Base-by-base conservation (phyloP, 1,284 basidiomycete species). In the Ustilago tritici region DNA sequence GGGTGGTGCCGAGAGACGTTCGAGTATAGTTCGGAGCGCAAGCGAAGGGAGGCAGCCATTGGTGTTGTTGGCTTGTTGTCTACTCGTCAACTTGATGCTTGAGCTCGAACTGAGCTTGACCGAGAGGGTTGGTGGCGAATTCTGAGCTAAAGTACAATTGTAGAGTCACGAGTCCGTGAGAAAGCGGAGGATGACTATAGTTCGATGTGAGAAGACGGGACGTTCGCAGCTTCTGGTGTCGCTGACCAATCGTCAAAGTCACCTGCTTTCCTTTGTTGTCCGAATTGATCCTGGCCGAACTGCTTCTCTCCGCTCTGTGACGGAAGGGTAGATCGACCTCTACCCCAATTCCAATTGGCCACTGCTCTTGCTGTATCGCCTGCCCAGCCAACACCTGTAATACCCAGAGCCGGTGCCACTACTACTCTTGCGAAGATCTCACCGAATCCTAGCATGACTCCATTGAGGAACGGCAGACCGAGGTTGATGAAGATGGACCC, bases 391-490 rank as follows among this genome's bases (percentile, higher is more conserved):
- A 74, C 64, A 35, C 76, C 68, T 4, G 70, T 70, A 50, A 82
- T 68, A 4, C 83, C 83, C 8, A 84, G 61, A 31, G 74, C 76
- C 5, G 84, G 84, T n/a, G 84, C 89, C 19, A 97, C 88, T 15
- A 94, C 90, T 71, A 95, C 92, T 86, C 95, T 92, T 19, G 95
- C 96, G 83, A 98, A 95, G 66, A 99, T 95, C 88, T 99, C 96
- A 31, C 96, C 96, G 84, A 98, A 95, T 11, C 96, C 96, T 55
- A 98, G 91, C 94, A 98, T 97, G 81, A 98, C 93, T 34, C 96
- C 96, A 84, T 98, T 98, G 55, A 98, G 90, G 86, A 99, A 99
- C 0, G 96, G 96, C 49, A 98, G 89, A 2, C 95, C 87, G 68
- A 99, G 87, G 87, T 99, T 98, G 88, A 98, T 95, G 43, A 93